Evolutionary conservation across 768 basidiomycete genomes (phyloP).

Genomic region (Boletus tomentosulus): DNA sequence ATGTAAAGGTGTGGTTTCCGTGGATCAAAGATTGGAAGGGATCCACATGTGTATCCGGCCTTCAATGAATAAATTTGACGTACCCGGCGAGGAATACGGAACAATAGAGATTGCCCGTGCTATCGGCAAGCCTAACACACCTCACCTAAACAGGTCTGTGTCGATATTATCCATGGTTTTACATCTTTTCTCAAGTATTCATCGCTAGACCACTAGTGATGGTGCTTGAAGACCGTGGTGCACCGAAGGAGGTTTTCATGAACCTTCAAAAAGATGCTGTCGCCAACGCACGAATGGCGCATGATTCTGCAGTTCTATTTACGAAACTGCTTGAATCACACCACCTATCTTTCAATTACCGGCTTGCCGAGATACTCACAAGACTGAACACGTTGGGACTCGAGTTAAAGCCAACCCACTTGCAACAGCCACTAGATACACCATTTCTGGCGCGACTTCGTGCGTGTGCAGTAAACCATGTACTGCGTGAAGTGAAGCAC

Average conservation of each 20-base stretch:
- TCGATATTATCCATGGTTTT: background rate
- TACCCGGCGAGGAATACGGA: conserved; percentile 42
- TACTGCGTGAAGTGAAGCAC: conserved; percentile 72
- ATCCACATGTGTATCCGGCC: conserved; percentile 65
- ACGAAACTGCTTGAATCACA: conserved; percentile 47
- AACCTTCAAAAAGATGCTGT: conserved; percentile 59
- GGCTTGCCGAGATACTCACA: conserved; percentile 48
- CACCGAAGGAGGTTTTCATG: conserved; percentile 53
- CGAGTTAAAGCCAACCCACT: conserved; percentile 38
- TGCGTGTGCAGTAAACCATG: conserved; percentile 57
- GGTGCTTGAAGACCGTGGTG: conserved; percentile 74
- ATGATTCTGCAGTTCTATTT: conserved; percentile 51
- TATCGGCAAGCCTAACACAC: conserved; percentile 54
- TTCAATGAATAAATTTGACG: conserved; percentile 76
- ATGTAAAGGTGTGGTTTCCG: conserved; percentile 74
- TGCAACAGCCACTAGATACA: conserved; percentile 41
- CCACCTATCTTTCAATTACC: conserved; percentile 42
- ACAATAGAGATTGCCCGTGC: conserved; percentile 72
- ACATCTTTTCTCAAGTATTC: background rate
- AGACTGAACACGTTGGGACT: conserved; percentile 46
- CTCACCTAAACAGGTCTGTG: conserved; percentile 75
- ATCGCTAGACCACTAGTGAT: conserved; percentile 63
- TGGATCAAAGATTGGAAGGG: conserved; percentile 52
- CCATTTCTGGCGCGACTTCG: conserved; percentile 57
- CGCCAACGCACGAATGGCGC: conserved; percentile 52